Conservation (phyloP, 495 filamentous ascomycete genomes). For the Lineolata rhizophorae region DNA sequence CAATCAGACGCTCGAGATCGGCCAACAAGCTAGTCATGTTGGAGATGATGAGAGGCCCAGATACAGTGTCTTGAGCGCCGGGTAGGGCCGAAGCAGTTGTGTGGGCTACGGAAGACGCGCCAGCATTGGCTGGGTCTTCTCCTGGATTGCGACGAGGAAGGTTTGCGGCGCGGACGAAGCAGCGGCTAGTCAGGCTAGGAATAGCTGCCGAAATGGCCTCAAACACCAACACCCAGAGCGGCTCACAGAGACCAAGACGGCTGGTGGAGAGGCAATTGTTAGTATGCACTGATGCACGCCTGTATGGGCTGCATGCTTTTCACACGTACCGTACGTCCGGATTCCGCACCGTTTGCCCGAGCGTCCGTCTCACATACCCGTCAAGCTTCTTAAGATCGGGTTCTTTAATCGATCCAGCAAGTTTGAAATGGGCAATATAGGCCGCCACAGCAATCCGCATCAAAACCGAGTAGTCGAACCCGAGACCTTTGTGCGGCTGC, state of each 20-base stretch:
- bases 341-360: background rate
- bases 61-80: conserved; percentile 14
- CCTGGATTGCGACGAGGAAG: conserved; percentile 8
- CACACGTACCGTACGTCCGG: conserved; percentile 3
- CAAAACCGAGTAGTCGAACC: no score
- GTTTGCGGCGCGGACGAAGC: conserved; percentile 16
- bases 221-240: conserved; percentile 17
- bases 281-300: background rate
- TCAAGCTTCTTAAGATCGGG: background rate
- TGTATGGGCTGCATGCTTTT: background rate
- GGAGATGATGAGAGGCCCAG: conserved; percentile 41
- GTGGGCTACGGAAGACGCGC: no score
- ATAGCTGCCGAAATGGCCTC: conserved; percentile 15
- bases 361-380: background rate
- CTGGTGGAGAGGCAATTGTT: conserved; percentile 2
- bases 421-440: conserved; percentile 1
- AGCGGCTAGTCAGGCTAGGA: conserved; percentile 16
- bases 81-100: no score
- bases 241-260: conserved; percentile 11
- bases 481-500: no score
- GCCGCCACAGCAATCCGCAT: background rate
- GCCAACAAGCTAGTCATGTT: conserved; percentile 55
- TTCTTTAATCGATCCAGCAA: background rate
- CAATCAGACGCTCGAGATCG: conserved; percentile 67
- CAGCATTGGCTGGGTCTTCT: conserved; percentile 7